Conservation (phyloP, 306 rosid genomes). For the Dryas alaskensis region DNA sequence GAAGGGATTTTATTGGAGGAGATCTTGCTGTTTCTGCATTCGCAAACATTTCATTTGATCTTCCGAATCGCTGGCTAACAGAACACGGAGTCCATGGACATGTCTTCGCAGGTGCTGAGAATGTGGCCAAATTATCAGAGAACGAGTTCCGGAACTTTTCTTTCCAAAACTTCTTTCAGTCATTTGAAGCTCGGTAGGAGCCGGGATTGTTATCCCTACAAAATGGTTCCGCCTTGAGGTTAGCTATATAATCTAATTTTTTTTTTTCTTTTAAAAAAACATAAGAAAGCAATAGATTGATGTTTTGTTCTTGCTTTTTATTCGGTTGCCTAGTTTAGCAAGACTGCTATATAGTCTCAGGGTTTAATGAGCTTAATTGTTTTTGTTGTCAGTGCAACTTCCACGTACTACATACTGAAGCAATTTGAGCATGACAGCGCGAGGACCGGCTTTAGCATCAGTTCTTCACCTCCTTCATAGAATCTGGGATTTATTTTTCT, state of each 20-base stretch:
- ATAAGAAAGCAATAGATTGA: neutral
- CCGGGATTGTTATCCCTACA: slow-evolving; percentile 88
- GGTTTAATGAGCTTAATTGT: slow-evolving; percentile 23
- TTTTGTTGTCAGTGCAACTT: slow-evolving; percentile 68
- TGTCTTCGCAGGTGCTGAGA: slow-evolving; percentile 88
- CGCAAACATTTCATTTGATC: slow-evolving; percentile 89
- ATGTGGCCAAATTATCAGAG: slow-evolving; percentile 77
- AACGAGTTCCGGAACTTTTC: slow-evolving; percentile 66
- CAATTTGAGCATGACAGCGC: slow-evolving; percentile 69
- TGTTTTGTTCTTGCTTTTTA: neutral
- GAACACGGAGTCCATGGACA: slow-evolving; percentile 91
- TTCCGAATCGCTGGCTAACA: slow-evolving; percentile 82
- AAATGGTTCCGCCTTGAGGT: slow-evolving; percentile 90
- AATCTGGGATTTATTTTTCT: slow-evolving; percentile 10
- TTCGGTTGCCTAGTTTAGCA: neutral
- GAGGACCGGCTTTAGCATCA: slow-evolving; percentile 89
- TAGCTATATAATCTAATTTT: slow-evolving; percentile 30
- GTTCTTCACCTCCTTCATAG: slow-evolving; percentile 81
- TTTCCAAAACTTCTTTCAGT: slow-evolving; percentile 55
- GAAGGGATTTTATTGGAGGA: slow-evolving; percentile 82
- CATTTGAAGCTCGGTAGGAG: slow-evolving; percentile 81
- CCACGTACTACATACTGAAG: slow-evolving; percentile 57
- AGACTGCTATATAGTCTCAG: neutral
- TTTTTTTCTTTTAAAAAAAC: too few relatives aligned
- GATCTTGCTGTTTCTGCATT: slow-evolving; percentile 95